These are phyloP conservation scores for Tricholoma flavovirens DNA, from an alignment of 768 basidiomycete species.

Conservation along the genomic window DNA sequence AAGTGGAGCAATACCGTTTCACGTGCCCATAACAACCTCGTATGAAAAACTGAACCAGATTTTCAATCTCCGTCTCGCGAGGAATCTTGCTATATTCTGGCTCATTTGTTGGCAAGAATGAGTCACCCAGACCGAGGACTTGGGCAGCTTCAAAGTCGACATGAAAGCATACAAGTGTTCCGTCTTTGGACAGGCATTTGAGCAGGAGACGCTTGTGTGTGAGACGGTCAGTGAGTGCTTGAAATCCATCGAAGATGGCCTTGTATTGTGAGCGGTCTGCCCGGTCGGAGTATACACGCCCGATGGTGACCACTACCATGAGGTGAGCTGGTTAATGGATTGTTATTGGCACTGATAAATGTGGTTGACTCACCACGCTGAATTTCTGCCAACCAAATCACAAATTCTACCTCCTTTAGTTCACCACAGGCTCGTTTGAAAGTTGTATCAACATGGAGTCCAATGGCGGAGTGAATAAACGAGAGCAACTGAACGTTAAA, in stretches of 20 bases:
- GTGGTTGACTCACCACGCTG: constrained; percentile 9
- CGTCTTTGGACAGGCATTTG: not conserved
- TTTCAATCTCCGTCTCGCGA: constrained; percentile 7
- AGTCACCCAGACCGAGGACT: constrained; percentile 12
- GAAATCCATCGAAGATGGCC: constrained; percentile 15
- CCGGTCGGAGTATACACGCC: constrained; percentile 11
- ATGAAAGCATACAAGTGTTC: constrained; percentile 10
- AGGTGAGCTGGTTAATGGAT: too few relatives aligned
- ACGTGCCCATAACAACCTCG: constrained; percentile 9
- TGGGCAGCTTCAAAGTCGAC: constrained; percentile 17
- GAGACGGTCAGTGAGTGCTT: constrained; percentile 6
- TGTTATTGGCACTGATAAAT: too few relatives aligned
- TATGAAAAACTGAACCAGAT: constrained; percentile 9
- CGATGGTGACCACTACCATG: constrained; percentile 15
- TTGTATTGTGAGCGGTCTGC: constrained; percentile 12
- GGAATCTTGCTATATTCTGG: constrained; percentile 13
- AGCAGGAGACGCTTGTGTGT: constrained; percentile 8
- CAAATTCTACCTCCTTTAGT: constrained; percentile 17
- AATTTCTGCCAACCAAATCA: constrained; percentile 9
- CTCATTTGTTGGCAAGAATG: constrained; percentile 13
- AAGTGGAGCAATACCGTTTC: constrained; percentile 12
- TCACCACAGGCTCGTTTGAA: constrained; percentile 8
- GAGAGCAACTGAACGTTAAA: constrained; percentile 4
- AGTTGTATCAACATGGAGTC: constrained; percentile 13
- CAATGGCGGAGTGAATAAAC: constrained; percentile 11